These are phyloP conservation scores for Yarrowia galli DNA, from an alignment of 1,139 yeast species.

Conservation along the genomic window DNA sequence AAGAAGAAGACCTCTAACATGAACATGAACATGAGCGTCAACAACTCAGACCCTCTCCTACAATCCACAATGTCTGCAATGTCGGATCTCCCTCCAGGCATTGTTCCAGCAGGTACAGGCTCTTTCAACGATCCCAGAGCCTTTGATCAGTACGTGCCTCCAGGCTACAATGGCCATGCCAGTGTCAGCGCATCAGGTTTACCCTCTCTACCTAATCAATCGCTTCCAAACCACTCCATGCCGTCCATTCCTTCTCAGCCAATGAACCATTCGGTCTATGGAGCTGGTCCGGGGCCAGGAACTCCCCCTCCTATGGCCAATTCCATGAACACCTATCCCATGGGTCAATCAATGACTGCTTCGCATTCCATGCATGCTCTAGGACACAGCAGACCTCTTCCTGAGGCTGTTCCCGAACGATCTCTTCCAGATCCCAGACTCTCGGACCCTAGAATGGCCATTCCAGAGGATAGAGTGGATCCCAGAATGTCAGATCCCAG, in stretches of 20 bases:
- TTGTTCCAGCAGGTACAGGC: slow-evolving; percentile 31
- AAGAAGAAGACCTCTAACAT: not conserved
- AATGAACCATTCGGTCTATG: slow-evolving; percentile 19
- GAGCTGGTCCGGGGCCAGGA: slow-evolving; percentile 1
- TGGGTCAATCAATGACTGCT: slow-evolving; percentile 1
- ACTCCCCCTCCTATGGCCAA: slow-evolving; percentile 1
- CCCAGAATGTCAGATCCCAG: not conserved
- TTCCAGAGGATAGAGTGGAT: not conserved
- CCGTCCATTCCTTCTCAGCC: slow-evolving; percentile 13
- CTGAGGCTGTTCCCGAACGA: slow-evolving; percentile 20
- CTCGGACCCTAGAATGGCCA: not conserved
- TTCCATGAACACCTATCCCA: slow-evolving; percentile 7
- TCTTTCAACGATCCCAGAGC: slow-evolving; percentile 21
- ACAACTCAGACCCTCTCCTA: slow-evolving; percentile 7
- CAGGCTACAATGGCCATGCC: slow-evolving; percentile 4
- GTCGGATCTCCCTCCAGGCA: slow-evolving; percentile 25
- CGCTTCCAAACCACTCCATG: slow-evolving; percentile 13
- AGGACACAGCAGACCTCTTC: slow-evolving; percentile 26
- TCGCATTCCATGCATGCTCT: slow-evolving; percentile 23
- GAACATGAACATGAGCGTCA: too few relatives aligned
- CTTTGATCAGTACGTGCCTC: slow-evolving; percentile 33
- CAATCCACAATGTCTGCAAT: slow-evolving; percentile 1
- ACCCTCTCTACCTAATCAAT: slow-evolving; percentile 20
- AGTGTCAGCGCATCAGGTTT: slow-evolving; percentile 3
- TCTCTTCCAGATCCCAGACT: slow-evolving; percentile 13